These are phyloP conservation scores for Russula foetens DNA, from an alignment of 768 basidiomycete species.

Conservation along the genomic window DNA sequence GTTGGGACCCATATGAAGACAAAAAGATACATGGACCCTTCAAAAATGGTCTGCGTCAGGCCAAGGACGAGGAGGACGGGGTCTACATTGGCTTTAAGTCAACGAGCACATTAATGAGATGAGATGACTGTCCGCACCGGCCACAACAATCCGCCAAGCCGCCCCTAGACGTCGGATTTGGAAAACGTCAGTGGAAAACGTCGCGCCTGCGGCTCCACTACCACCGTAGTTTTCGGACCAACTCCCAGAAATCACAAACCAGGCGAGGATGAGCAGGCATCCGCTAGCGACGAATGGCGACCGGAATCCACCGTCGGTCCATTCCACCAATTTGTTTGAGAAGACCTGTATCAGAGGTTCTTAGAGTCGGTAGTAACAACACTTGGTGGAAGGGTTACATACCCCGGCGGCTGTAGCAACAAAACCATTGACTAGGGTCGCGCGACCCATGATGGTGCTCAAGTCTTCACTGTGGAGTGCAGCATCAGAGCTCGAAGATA, in stretches of 20 bases:
- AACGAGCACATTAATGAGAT: not conserved
- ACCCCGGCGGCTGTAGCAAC: conserved; percentile 64
- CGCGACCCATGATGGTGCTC: conserved; percentile 63
- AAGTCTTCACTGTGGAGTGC: conserved; percentile 49
- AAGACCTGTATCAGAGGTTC: not conserved
- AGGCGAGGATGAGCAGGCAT: conserved; percentile 42
- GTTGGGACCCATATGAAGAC: conserved; percentile 79
- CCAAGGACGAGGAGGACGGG: conserved; percentile 55
- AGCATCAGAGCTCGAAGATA: conserved; percentile 48
- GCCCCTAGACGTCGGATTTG: conserved; percentile 45
- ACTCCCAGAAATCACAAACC: conserved; percentile 44
- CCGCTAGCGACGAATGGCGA: conserved; percentile 65
- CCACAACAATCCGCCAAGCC: conserved; percentile 48
- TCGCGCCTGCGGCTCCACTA: conserved; percentile 24
- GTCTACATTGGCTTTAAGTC: conserved; percentile 32
- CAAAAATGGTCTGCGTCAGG: conserved; percentile 72
- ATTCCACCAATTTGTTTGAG: conserved; percentile 48
- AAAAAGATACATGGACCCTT: conserved; percentile 81
- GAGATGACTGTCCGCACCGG: conserved; percentile 5
- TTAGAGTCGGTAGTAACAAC: not conserved
- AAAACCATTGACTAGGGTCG: conserved; percentile 65
- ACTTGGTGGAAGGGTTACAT: conserved; percentile 23
- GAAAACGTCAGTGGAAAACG: conserved; percentile 32
- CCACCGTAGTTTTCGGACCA: conserved; percentile 71
- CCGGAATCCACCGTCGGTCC: conserved; percentile 40